A percentile compares a stretch with the other conserved stretches of the same genome.
Conservation (phyloP, 192 early-diverging fungal genomes). For the Podila verticillata region DNA sequence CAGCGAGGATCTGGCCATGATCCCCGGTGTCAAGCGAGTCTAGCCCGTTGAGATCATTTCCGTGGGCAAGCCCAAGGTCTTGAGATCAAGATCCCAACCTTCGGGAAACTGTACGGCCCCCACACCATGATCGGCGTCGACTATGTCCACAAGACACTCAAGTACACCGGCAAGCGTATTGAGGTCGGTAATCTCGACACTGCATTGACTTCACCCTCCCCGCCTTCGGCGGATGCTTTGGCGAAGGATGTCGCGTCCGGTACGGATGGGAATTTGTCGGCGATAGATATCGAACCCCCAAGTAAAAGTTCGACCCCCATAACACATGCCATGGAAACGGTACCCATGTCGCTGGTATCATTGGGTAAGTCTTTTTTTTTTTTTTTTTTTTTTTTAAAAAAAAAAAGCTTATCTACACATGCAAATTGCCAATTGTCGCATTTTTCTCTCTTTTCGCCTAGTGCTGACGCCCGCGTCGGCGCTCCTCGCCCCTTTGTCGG, state of each 20-base stretch:
- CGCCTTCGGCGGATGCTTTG: constrained; percentile 71
- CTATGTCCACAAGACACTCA: constrained; percentile 55
- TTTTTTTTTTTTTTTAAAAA: too few relatives aligned
- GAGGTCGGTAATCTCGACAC: constrained; percentile 73
- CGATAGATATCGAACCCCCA: constrained; percentile 37
- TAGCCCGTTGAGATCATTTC: constrained; percentile 58
- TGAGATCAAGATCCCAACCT: neutral
- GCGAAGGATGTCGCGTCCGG: constrained; percentile 59
- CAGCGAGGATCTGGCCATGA: constrained; percentile 10
- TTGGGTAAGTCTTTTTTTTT: constrained; percentile 10
- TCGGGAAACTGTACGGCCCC: constrained; percentile 15
- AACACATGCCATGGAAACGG: constrained; percentile 72
- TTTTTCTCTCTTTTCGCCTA: constrained; percentile 31
- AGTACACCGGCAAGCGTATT: constrained; percentile 67
- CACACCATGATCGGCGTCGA: constrained; percentile 64
- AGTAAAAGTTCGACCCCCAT: constrained; percentile 57
- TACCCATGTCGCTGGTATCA: constrained; percentile 72
- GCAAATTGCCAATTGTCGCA: too few relatives aligned
- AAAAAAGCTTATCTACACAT: too few relatives aligned
- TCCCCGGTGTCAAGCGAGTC: constrained; percentile 21
- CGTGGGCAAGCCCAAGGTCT: constrained; percentile 10
- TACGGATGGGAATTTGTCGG: constrained; percentile 73
- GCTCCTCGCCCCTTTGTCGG: constrained; percentile 57
- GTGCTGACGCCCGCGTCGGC: constrained; percentile 55
- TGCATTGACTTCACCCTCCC: constrained; percentile 70